Percentiles rank a stretch among this genome's conserved stretches.
Evolutionary conservation across 2,329 filamentous ascomycete genomes (phyloP).

Genomic region (Dothideomycetidae sp.): DNA sequence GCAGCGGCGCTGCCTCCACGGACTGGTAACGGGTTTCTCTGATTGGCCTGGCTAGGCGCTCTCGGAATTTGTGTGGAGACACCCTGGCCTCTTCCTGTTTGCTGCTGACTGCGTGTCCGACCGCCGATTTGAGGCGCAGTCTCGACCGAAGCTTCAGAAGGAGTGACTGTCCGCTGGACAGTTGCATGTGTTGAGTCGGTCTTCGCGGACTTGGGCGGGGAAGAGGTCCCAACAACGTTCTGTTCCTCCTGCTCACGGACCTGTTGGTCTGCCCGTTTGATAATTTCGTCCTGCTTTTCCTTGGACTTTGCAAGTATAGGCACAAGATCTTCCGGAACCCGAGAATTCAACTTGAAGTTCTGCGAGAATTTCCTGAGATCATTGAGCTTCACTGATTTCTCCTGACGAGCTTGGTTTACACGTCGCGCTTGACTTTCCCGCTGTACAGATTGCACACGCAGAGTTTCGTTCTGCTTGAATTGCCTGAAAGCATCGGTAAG

Average conservation of each 20-base stretch:
- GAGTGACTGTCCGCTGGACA: neutral
- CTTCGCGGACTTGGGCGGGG: conserved; percentile 1
- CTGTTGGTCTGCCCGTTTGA: conserved; percentile 71
- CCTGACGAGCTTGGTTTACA: conserved; percentile 44
- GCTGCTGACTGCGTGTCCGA: conserved; percentile 7
- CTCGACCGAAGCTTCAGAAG: neutral
- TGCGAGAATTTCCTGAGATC: conserved; percentile 91
- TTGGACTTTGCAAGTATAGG: conserved; percentile 94
- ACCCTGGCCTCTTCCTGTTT: conserved; percentile 1
- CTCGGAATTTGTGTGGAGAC: conserved; percentile 1
- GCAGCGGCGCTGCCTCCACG: neutral
- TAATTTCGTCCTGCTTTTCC: conserved; percentile 83
- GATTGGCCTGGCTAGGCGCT: conserved; percentile 1
- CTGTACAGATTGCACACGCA: conserved; percentile 41
- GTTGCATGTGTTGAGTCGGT: neutral
- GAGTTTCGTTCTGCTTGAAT: conserved; percentile 48
- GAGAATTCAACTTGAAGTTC: conserved; percentile 87
- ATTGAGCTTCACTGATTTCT: conserved; percentile 84
- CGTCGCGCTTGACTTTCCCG: conserved; percentile 37
- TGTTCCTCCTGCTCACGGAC: conserved; percentile 43
- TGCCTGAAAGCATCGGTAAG: conserved; percentile 50
- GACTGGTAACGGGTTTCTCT: conserved; percentile 5
- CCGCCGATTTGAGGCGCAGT: conserved; percentile 5
- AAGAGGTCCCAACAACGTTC: conserved; percentile 13
- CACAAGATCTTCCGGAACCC: conserved; percentile 80